Conservation (phyloP, 352 stramenopile genomes). For the Globisporangium apiculatum region DNA sequence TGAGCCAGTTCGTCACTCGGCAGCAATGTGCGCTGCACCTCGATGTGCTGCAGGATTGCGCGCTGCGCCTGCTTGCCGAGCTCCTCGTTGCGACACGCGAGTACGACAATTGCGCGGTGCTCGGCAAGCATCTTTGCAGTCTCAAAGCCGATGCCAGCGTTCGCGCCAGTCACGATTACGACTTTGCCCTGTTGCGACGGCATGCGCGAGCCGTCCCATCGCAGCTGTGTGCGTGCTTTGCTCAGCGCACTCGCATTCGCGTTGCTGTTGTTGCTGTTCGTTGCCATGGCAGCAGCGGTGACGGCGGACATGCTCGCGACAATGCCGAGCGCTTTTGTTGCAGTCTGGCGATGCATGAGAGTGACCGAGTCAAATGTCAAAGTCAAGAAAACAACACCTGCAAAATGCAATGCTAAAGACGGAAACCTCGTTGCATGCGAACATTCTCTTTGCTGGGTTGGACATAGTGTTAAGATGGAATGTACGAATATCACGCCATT, state of each 20-base stretch:
- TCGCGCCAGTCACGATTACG: conserved; percentile 78
- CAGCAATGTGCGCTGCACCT: background rate
- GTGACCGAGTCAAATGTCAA: too few relatives aligned
- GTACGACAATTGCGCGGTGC: conserved; percentile 55
- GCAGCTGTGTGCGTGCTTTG: background rate
- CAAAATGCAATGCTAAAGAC: too few relatives aligned
- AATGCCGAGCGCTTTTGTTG: too few relatives aligned
- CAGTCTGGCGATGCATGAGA: too few relatives aligned
- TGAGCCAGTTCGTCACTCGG: conserved; percentile 11
- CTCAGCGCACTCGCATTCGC: background rate
- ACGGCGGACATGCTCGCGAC: background rate
- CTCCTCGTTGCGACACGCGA: conserved; percentile 62
- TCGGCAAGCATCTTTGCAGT: conserved; percentile 49
- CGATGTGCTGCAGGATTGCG: conserved; percentile 14
- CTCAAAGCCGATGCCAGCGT: conserved; percentile 80
- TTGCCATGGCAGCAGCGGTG: too few relatives aligned
- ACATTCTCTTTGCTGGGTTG: too few relatives aligned
- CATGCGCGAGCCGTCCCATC: conserved; percentile 21
- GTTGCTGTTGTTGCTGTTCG: background rate
- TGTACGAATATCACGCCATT: too few relatives aligned
- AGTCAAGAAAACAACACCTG: too few relatives aligned
- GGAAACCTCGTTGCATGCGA: too few relatives aligned
- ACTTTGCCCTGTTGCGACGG: conserved; percentile 40
- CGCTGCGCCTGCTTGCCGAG: conserved; percentile 22
- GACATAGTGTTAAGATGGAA: too few relatives aligned